Evolutionary conservation across 192 early-diverging fungal species (phyloP).

Genomic region (Rhizophagus clarus): DNA sequence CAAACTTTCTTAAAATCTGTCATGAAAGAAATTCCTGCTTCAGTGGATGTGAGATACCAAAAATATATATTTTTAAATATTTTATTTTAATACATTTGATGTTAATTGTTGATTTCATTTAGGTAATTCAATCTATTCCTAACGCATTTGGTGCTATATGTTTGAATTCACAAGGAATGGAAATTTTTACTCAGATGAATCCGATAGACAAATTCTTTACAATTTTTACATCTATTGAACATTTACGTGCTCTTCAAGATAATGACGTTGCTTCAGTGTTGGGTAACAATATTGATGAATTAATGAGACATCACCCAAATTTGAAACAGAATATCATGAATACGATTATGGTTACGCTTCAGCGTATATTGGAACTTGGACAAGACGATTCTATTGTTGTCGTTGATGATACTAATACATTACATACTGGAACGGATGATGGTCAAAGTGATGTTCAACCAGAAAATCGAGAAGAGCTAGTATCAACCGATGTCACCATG

Average conservation of each 20-base stretch:
- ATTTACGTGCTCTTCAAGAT: constrained; percentile 77
- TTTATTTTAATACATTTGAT: background rate
- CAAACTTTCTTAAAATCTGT: constrained; percentile 76
- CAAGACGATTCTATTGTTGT: constrained; percentile 36
- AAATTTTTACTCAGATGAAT: constrained; percentile 73
- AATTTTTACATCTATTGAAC: constrained; percentile 74
- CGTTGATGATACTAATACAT: constrained; percentile 44
- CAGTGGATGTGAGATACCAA: constrained; percentile 70
- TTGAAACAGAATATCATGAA: constrained; percentile 76
- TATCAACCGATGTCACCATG: constrained; percentile 30
- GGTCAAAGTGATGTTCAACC: constrained; percentile 39
- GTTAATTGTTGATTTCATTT: background rate
- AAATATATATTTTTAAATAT: background rate
- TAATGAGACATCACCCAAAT: constrained; percentile 92
- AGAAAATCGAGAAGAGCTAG: constrained; percentile 32
- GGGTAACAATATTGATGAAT: constrained; percentile 89
- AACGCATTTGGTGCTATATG: constrained; percentile 96
- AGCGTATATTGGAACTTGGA: constrained; percentile 67
- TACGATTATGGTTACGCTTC: constrained; percentile 69
- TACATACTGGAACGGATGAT: constrained; percentile 56
- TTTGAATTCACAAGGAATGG: constrained; percentile 84
- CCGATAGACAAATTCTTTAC: constrained; percentile 75
- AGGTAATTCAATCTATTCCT: constrained; percentile 75
- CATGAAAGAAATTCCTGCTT: constrained; percentile 72
- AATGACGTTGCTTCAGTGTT: constrained; percentile 82